Evolutionary conservation across 1,284 basidiomycete species (phyloP).

Genomic region (Volvariella volvacea): DNA sequence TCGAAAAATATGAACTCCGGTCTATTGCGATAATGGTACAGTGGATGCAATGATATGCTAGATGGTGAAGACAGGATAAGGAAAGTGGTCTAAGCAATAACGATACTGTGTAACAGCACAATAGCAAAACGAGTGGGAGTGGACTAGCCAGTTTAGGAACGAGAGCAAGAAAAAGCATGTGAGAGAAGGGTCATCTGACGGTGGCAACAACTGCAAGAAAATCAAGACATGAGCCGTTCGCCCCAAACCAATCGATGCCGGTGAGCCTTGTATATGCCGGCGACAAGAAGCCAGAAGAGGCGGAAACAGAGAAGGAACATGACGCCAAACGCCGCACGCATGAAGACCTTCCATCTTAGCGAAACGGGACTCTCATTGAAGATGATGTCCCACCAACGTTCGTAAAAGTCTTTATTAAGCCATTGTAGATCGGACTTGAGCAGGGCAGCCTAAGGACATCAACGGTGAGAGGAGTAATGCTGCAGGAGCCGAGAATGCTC

Average conservation of each 20-base stretch:
- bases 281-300: slow-evolving; percentile 53
- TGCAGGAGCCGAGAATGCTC: slow-evolving; percentile 8
- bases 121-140: not conserved
- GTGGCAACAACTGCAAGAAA: not conserved
- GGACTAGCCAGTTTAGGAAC: slow-evolving; percentile 1
- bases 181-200: slow-evolving; percentile 5
- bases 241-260: slow-evolving; percentile 70
- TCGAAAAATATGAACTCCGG: no score
- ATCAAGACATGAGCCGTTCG: slow-evolving; percentile 61
- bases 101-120: no score
- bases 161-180: slow-evolving; percentile 3
- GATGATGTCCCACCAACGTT: slow-evolving; percentile 62
- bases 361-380: slow-evolving; percentile 69
- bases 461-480: slow-evolving; percentile 3
- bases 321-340: slow-evolving; percentile 52
- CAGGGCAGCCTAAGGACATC: slow-evolving; percentile 43
- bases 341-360: slow-evolving; percentile 52
- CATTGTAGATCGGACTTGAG: slow-evolving; percentile 58
- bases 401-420: slow-evolving; percentile 69
- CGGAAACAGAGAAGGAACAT: slow-evolving; percentile 49
- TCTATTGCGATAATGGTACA: not conserved
- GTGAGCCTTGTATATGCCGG: slow-evolving; percentile 63
- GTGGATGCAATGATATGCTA: slow-evolving; percentile 5
- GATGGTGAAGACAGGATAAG: slow-evolving; percentile 1
- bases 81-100: slow-evolving; percentile 7